Conservation (phyloP, 495 filamentous ascomycete genomes). For the Hypoxylon intermedium region DNA sequence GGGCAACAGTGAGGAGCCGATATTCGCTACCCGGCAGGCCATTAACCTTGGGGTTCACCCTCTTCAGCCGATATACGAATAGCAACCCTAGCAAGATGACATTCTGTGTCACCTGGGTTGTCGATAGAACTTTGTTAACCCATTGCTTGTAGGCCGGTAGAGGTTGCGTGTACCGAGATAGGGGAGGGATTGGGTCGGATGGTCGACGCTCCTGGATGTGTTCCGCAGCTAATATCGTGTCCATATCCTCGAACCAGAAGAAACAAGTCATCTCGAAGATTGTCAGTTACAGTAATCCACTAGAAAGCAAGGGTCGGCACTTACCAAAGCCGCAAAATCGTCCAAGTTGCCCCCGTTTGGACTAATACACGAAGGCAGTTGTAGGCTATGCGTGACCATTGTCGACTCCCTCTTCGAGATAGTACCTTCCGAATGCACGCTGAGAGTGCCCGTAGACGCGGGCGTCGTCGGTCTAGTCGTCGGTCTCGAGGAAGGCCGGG, state of each 20-base stretch:
- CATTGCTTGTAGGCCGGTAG: conserved; percentile 86
- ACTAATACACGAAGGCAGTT: conserved; percentile 77
- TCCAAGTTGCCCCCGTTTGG: conserved; percentile 73
- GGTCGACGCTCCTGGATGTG: conserved; percentile 59
- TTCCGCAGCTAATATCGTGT: conserved; percentile 75
- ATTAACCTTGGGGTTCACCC: conserved; percentile 81
- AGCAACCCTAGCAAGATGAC: conserved; percentile 89
- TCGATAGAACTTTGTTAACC: conserved; percentile 87
- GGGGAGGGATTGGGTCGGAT: conserved; percentile 52
- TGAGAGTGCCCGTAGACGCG: conserved; percentile 36
- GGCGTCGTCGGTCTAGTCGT: conserved; percentile 47
- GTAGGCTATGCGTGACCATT: conserved; percentile 66
- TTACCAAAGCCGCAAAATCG: conserved; percentile 82
- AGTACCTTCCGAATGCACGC: conserved; percentile 35
- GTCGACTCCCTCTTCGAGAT: conserved; percentile 48
- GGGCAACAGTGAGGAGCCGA: conserved; percentile 89
- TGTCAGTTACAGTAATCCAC: conserved; percentile 11
- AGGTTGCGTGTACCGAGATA: conserved; percentile 77
- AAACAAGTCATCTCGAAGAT: conserved; percentile 81
- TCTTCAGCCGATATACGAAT: conserved; percentile 93
- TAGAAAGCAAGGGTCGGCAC: conserved; percentile 23
- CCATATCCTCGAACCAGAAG: conserved; percentile 97
- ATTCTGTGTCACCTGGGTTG: conserved; percentile 96
- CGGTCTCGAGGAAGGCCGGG: conserved; percentile 38
- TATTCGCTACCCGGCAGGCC: conserved; percentile 95